Base-by-base conservation (phyloP, 2,329 filamentous ascomycete species). In the Colletotrichum sp. region DNA sequence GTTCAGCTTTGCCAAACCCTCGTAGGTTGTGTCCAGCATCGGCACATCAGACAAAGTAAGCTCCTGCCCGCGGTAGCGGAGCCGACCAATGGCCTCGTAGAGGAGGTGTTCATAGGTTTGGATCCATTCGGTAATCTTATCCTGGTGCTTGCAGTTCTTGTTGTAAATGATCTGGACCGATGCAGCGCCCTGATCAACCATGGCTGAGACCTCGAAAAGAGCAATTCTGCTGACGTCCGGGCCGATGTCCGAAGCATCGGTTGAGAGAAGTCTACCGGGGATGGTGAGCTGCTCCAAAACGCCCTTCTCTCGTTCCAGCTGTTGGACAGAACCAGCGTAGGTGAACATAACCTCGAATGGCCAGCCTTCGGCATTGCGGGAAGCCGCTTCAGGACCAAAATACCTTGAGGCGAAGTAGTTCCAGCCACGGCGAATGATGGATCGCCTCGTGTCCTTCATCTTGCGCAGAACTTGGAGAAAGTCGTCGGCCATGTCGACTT, bases 311-410 rank as follows among this genome's bases (percentile, higher is more conserved):
- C 84, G 84, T 66, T 89, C 87, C 1, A 90, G 80, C n/a, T 88
- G 85, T 65, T 89, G 86, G 18, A 87, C 82, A 0, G 86, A 86
- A 5, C 90, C 89, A 3, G 87, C 83, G 77, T 90, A 91, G 71
- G 87, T 92, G 80, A 93, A 92, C 38, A 91, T 85, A 48, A 93
- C 84, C 80, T 93, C 91, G 64, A 92, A 86, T 0, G 90, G 89
- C 75, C 85, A 86, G 55, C 88, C 86, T 2, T 83, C 79, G 1
- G 80, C 77, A 67, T 80, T 83, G 60, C 84, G 78, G 5, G 80
- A 77, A 1, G 81, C 77, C 1, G 79, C 80, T n/a, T 82, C 79
- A 3, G 81, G 67, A 52, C 84, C 81, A 71, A 86, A 84, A 78
- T 89, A 84, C 60, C 85, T 81, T 5, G 87, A 85, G 0, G 86